Base-by-base conservation (phyloP, 345 rosid genomes). In the Citrus reticulata region DNA sequence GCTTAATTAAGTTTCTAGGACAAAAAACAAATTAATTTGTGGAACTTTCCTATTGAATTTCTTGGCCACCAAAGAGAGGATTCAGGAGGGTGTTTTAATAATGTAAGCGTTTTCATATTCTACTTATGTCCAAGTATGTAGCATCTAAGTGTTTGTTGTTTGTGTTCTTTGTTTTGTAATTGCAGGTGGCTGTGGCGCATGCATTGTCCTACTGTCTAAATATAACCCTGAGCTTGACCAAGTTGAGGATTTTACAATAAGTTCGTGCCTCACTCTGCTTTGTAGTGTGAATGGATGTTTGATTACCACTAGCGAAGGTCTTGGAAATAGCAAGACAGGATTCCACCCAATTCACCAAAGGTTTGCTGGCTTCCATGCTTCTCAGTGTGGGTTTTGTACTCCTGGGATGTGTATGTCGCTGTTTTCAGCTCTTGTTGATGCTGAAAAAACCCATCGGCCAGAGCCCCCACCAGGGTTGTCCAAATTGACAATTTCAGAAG, bases 111-210 rank as follows among this genome's bases (percentile, higher is more conserved):
- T 72, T 72, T 24, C 8, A 29, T 54, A 7, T 24, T 70, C 20
- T 42, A 46, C 7, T 65, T 55, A 17, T 55, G 55, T 57, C 13
- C 49, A 46, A 54, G 64, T 40, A 32, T 72, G 68, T 66, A 22
- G 0, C 73, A 25, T 46, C n/a, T 29, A 16, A 42, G 39, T 9
- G 58, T 25, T 63, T 75, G 19, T 51, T 42, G 20, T 16, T 78
- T 39, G n/a, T 42, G 39, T 46, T 62, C 25, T 74, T 20, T 29
- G 2, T 19, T 74, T 46, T 63, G 40, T 61, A 61, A n/a, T 74
- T 86, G 81, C 87, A 95, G 98, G 99, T 78, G 99, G 97, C 22
- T 95, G 99, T 73, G 99, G 99, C 51, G 96, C 99, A 81, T 92
- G 99, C 67, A 70, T 89, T 46, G 99, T 91, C 40, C 58, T 95